Evolutionary conservation across 495 filamentous ascomycete genomes (phyloP), one percentile per base, ranked within the genome.

Genomic region (Neohortaea acidophila): DNA sequence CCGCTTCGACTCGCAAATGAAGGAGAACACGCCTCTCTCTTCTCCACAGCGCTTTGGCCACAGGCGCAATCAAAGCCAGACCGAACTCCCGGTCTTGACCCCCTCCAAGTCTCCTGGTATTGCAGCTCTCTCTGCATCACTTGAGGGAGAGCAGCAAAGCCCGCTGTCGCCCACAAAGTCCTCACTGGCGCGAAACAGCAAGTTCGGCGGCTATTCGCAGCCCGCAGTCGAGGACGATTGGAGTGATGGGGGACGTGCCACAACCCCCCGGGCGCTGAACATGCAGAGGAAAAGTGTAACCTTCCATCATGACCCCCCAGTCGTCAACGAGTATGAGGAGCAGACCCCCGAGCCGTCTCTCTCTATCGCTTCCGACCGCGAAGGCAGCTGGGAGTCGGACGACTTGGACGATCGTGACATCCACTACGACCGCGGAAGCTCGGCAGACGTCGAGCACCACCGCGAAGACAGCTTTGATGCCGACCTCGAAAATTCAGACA

Each of bases 281-380:
- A 77, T 84, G 24, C 81, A 92, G 60, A 75, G 82, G 0, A 97
- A 97, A 60, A 93, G 84, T 48, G 89, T 97, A 20, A 96, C 84
- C 1, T 97, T 94, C 51, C 86, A 94, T 64, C 77, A 75, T 20
- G 89, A 84, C 0, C 87, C 89, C 17, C 91, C 89, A 21, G 80
- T 89, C 55, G 66, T 96, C 37, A 92, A 94, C 51, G 85, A 96
- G 55, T 97, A 96, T 53, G 89, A 94, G 60, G 86, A 94, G 82
- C 77, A 81, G 23, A 97, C 89, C 2, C 89, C 89, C 1, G 89
- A 93, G 56, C 71, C 83, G 12, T 94, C 91, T 4, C 37, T 49
- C 1, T 96, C 81, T 1, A 63, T 87, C 33, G 81, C 80, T 12
- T 86, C 81, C 11, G 84, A 75, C 36, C 76, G 86, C 19, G 81